phyloP scores from a whole-genome alignment of 2,329 filamentous ascomycete genomes.

The Calonectria pteridis region DNA sequence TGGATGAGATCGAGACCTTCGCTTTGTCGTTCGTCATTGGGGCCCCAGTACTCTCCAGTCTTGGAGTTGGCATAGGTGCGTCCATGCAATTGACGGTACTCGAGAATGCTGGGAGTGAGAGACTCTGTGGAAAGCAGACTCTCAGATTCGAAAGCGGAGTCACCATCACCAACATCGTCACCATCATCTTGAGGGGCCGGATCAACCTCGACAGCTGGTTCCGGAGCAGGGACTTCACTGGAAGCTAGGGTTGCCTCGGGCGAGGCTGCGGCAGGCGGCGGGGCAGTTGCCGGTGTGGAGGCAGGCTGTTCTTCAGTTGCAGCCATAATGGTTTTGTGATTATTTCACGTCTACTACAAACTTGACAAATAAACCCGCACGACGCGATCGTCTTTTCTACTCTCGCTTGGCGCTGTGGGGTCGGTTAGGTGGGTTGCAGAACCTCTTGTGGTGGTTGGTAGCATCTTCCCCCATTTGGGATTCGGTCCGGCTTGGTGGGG shows the following conservation, averaged over 20 bases:
- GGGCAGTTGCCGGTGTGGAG: not conserved
- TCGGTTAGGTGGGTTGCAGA: not conserved
- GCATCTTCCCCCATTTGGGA: not conserved
- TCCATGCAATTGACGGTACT: not conserved
- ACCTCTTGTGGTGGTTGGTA: not conserved
- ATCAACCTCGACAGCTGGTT: not conserved
- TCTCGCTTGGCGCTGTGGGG: not conserved
- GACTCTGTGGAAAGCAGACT: not conserved
- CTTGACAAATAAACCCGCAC: not conserved
- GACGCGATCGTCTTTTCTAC: not conserved
- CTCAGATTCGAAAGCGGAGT: not conserved
- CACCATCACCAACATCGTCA: not conserved
- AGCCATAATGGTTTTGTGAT: not conserved
- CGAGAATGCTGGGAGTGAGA: not conserved
- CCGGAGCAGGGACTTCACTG: not conserved
- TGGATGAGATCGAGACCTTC: constrained; percentile 26
- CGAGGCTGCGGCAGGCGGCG: not conserved
- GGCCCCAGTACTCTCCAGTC: constrained; percentile 11
- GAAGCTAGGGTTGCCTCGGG: not conserved
- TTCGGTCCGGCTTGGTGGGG: not conserved
- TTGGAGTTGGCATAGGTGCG: constrained; percentile 1
- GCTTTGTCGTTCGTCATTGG: constrained; percentile 25
- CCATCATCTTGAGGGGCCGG: not conserved
- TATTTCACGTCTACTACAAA: not conserved
- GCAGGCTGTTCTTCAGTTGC: not conserved